Evolutionary conservation across 1,139 yeast species (phyloP).

Genomic region (Taphrina wiesneri): DNA sequence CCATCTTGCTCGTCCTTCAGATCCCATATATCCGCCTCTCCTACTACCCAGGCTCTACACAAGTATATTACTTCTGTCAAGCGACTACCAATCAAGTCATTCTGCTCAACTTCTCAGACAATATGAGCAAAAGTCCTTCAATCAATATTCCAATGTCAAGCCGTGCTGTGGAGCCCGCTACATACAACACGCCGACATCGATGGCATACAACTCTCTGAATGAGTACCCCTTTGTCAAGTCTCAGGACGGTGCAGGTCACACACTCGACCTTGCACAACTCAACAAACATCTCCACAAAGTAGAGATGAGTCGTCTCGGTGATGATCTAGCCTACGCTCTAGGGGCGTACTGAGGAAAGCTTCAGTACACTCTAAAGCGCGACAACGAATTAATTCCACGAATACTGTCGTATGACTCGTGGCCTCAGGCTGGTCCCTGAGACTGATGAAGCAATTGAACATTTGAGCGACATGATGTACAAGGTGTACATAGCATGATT

Average conservation of each 20-base stretch:
- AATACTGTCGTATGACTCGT: neutral
- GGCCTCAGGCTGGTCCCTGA: neutral
- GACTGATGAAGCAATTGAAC: neutral
- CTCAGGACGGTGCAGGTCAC: neutral
- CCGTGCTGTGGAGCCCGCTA: neutral
- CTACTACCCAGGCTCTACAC: neutral
- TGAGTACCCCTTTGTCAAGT: neutral
- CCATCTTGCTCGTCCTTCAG: neutral
- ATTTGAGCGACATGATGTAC: neutral
- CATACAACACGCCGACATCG: slow-evolving; percentile 9
- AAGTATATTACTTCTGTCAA: neutral
- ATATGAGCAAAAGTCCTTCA: slow-evolving; percentile 12
- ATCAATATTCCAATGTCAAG: slow-evolving; percentile 6
- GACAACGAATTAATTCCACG: neutral
- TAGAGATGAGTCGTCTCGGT: slow-evolving; percentile 26
- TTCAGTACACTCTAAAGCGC: neutral
- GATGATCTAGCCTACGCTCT: slow-evolving; percentile 24
- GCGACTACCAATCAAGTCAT: neutral
- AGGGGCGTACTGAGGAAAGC: neutral
- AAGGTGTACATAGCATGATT: neutral
- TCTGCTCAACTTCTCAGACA: neutral
- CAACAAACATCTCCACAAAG: slow-evolving; percentile 12
- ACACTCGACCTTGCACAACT: slow-evolving; percentile 18
- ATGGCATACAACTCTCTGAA: slow-evolving; percentile 1
- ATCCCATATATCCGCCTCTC: slow-evolving; percentile 2